phyloP scores from a whole-genome alignment of 2,329 filamentous ascomycete species.

The Trichoderma arundinaceum region DNA sequence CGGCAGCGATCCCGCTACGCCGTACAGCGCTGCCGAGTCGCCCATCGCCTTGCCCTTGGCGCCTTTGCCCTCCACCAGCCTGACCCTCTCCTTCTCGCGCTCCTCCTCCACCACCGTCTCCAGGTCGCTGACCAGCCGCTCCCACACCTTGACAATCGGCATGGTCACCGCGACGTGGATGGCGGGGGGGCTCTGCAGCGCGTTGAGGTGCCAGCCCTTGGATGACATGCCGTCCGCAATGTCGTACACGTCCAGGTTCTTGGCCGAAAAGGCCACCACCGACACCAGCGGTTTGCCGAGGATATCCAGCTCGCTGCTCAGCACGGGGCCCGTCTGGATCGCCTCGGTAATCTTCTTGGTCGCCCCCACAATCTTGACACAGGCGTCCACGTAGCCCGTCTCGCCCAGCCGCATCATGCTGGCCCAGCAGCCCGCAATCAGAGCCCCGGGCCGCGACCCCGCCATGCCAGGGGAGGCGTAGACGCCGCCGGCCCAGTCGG shows the following conservation, averaged over 20 bases:
- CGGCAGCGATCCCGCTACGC: slow-evolving; percentile 90
- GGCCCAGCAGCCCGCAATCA: slow-evolving; percentile 96
- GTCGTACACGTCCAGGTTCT: slow-evolving; percentile 89
- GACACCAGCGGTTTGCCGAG: slow-evolving; percentile 86
- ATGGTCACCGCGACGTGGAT: slow-evolving; percentile 94
- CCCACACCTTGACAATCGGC: slow-evolving; percentile 80
- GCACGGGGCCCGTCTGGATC: slow-evolving; percentile 69
- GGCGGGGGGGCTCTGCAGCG: slow-evolving; percentile 86
- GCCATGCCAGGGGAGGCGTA: slow-evolving; percentile 94
- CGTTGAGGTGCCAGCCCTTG: slow-evolving; percentile 94
- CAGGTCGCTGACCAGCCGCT: slow-evolving; percentile 76
- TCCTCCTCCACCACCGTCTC: slow-evolving; percentile 72
- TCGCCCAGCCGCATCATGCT: slow-evolving; percentile 88
- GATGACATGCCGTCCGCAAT: slow-evolving; percentile 85
- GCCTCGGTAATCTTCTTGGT: slow-evolving; percentile 81
- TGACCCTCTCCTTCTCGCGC: slow-evolving; percentile 78
- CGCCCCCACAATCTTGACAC: slow-evolving; percentile 84
- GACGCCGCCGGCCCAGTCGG: slow-evolving; percentile 94
- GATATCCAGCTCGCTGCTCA: slow-evolving; percentile 76
- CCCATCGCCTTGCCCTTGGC: slow-evolving; percentile 71
- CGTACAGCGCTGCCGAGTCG: slow-evolving; percentile 88
- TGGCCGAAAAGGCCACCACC: slow-evolving; percentile 86
- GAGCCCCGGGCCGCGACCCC: slow-evolving; percentile 86
- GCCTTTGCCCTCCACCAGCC: slow-evolving; percentile 71
- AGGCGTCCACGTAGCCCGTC: slow-evolving; percentile 84